Evolutionary conservation across 2,329 filamentous ascomycete species (phyloP).

Genomic region (Raffaelea albimanens): DNA sequence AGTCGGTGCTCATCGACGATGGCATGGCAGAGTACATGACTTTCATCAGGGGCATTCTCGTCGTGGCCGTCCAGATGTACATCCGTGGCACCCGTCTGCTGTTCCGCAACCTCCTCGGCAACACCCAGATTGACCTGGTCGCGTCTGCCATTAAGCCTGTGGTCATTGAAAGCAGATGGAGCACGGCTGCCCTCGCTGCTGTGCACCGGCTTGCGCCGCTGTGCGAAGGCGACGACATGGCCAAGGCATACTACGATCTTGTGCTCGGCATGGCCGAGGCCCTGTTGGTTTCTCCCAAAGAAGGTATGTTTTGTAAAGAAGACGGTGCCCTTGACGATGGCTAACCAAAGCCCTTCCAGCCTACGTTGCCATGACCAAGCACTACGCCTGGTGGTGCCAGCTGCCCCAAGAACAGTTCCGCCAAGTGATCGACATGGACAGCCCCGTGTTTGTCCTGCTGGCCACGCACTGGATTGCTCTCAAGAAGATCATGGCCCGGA

Average conservation of each 20-base stretch:
- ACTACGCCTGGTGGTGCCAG: conserved; percentile 50
- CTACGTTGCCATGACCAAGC: conserved; percentile 37
- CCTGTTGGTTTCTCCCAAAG: conserved; percentile 41
- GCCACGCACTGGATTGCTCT: conserved; percentile 45
- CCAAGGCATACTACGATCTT: conserved; percentile 35
- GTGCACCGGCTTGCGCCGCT: conserved; percentile 33
- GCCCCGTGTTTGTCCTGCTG: conserved; percentile 37
- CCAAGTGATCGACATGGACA: conserved; percentile 35
- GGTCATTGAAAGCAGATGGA: conserved; percentile 31
- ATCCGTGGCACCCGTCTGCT: conserved; percentile 41
- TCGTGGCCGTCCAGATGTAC: conserved; percentile 46
- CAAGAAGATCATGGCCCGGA: conserved; percentile 43
- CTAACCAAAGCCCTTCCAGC: conserved; percentile 25
- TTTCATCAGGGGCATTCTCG: conserved; percentile 47
- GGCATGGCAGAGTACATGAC: conserved; percentile 53
- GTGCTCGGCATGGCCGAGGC: conserved; percentile 39
- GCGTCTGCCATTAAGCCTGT: conserved; percentile 37
- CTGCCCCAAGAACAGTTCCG: conserved; percentile 43
- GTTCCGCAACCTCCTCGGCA: conserved; percentile 36
- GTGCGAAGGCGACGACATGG: conserved; percentile 28
- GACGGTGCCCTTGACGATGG: too few relatives aligned
- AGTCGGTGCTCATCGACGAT: conserved; percentile 47
- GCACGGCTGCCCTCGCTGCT: conserved; percentile 34
- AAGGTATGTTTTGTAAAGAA: conserved; percentile 34
- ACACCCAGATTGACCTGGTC: conserved; percentile 30